Evolutionary conservation across 495 filamentous ascomycete genomes (phyloP).

Genomic region (Tuber microsphaerosporum): DNA sequence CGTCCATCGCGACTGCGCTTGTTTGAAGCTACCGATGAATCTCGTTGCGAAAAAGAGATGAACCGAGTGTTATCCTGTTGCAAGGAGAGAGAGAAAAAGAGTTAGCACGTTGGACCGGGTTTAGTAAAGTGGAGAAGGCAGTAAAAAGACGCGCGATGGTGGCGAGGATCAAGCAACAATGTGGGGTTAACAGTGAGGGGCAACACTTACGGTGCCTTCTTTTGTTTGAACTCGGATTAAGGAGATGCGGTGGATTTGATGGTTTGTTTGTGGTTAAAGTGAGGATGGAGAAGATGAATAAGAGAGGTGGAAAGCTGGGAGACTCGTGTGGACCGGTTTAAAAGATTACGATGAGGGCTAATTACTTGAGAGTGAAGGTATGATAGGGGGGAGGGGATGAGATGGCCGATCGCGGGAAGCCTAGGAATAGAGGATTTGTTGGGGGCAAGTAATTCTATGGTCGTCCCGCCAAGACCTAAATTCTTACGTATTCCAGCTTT

Average conservation of each 20-base stretch:
- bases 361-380: constrained; percentile 11
- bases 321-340: not conserved
- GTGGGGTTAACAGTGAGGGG: constrained; percentile 5
- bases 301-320: not conserved
- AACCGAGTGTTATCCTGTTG: not conserved
- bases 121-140: not conserved
- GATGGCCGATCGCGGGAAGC: constrained; percentile 4
- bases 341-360: constrained; percentile 8
- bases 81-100: not conserved
- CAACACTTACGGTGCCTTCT: not conserved
- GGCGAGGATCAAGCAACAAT: not conserved
- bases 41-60: not conserved
- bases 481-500: not conserved
- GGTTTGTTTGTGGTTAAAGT: not conserved
- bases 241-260: not conserved
- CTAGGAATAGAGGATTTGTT: not conserved
- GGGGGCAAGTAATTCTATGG: not conserved
- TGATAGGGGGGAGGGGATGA: constrained; percentile 13
- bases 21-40: constrained; percentile 2
- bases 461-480: not conserved
- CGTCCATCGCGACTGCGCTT: constrained; percentile 52
- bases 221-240: not conserved
- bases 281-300: not conserved
- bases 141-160: not conserved
- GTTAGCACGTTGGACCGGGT: not conserved